A percentile compares a stretch with the other conserved stretches of the same genome.
Conservation (phyloP, 352 stramenopile species). For the Phytophthora boehmeriae region DNA sequence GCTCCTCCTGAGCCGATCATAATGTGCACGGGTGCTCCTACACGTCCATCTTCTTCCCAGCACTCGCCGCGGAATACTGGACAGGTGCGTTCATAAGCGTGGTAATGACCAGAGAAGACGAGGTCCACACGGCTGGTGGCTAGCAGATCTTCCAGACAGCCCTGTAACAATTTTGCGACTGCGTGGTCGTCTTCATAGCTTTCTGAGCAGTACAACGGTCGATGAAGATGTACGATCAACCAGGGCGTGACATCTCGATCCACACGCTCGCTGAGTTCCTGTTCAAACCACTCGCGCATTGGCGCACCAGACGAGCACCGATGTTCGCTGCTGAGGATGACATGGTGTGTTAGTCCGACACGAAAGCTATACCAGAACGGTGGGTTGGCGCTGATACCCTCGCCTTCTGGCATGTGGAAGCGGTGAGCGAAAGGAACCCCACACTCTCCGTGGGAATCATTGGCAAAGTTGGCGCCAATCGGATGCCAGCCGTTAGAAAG, state of each 20-base stretch:
- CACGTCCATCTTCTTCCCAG: conserved; percentile 16
- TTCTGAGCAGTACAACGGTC: conserved; percentile 53
- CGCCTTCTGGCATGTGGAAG: conserved; percentile 68
- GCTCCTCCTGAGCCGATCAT: conserved; percentile 55
- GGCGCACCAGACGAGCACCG: conserved; percentile 40
- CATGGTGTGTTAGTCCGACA: conserved; percentile 49
- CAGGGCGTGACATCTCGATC: conserved; percentile 52
- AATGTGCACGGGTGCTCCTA: conserved; percentile 47
- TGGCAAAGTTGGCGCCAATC: conserved; percentile 25
- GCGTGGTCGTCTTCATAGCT: conserved; percentile 34
- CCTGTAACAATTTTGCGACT: conserved; percentile 36
- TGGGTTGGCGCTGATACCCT: conserved; percentile 31
- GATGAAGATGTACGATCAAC: conserved; percentile 63
- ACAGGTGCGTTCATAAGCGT: conserved; percentile 66
- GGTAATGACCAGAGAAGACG: conserved; percentile 62
- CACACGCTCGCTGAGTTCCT: conserved; percentile 43
- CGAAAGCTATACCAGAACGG: conserved; percentile 64
- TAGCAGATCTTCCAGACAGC: conserved; percentile 43
- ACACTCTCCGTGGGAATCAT: conserved; percentile 84
- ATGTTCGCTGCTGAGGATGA: conserved; percentile 58
- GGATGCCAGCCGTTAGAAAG: conserved; percentile 23
- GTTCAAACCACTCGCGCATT: conserved; percentile 53
- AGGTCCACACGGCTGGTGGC: conserved; percentile 46
- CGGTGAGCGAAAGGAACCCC: conserved; percentile 67
- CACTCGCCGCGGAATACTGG: conserved; percentile 44